Conservation (phyloP, 164 flowering plant species). For the Kingdonia uniflora region DNA sequence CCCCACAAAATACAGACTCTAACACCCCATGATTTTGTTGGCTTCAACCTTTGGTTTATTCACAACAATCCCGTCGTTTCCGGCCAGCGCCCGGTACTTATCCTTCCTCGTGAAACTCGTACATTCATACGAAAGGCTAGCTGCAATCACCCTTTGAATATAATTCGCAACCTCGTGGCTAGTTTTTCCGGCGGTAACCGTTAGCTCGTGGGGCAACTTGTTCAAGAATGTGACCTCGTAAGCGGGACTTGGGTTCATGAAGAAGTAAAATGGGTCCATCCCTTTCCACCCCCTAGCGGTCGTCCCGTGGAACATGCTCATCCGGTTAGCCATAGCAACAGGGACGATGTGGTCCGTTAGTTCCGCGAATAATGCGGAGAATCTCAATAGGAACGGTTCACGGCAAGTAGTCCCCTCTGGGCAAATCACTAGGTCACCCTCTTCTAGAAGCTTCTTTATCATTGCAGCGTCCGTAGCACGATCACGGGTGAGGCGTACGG, state of each 20-base stretch:
- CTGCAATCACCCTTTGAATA: conserved; percentile 55
- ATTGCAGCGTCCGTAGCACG: conserved; percentile 46
- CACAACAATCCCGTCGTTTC: conserved; percentile 49
- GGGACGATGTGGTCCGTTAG: conserved; percentile 54
- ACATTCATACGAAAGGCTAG: conserved; percentile 50
- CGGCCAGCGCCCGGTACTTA: conserved; percentile 56
- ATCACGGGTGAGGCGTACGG: conserved; percentile 50
- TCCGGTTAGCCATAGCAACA: conserved; percentile 47
- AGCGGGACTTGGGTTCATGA: conserved; percentile 69
- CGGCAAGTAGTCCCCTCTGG: conserved; percentile 74
- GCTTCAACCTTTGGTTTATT: conserved; percentile 13
- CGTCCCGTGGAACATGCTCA: conserved; percentile 68
- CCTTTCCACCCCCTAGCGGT: conserved; percentile 75
- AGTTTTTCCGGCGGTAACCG: conserved; percentile 37
- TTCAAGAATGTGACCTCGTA: conserved; percentile 58
- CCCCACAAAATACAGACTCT: not conserved
- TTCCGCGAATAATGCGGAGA: conserved; percentile 55
- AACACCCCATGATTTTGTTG: conserved; percentile 26
- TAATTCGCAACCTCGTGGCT: conserved; percentile 70
- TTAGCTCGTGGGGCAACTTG: conserved; percentile 41
- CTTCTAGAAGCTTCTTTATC: conserved; percentile 44
- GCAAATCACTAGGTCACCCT: conserved; percentile 61
- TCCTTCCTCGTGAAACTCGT: conserved; percentile 66
- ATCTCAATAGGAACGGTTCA: conserved; percentile 55
- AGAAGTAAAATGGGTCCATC: conserved; percentile 62